These are phyloP conservation scores for Paecilomyces dactylethromorphus DNA, from an alignment of 2,329 filamentous ascomycete species.

Conservation along the genomic window DNA sequence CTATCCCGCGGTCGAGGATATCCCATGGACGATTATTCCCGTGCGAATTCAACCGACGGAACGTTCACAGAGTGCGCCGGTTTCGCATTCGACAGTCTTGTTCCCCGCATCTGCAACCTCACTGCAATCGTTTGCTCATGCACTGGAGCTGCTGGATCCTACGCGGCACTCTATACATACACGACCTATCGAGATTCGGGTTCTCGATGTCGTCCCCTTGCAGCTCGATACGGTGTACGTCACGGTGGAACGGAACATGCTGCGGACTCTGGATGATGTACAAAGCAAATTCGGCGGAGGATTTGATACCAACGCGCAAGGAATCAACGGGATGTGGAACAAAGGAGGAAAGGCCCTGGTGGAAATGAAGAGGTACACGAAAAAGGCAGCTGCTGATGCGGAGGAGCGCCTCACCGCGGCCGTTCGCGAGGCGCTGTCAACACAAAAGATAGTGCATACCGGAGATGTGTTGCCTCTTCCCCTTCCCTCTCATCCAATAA, in stretches of 20 bases:
- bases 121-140: slow-evolving; percentile 71
- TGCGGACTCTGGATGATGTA: slow-evolving; percentile 73
- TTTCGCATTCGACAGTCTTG: slow-evolving; percentile 73
- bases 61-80: slow-evolving; percentile 48
- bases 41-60: slow-evolving; percentile 49
- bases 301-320: slow-evolving; percentile 34
- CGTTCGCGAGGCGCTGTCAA: slow-evolving; percentile 67
- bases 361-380: slow-evolving; percentile 23
- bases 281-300: slow-evolving; percentile 74
- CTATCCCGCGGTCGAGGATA: slow-evolving; percentile 46
- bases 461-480: slow-evolving; percentile 78
- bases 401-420: slow-evolving; percentile 56
- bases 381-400: slow-evolving; percentile 36
- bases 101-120: slow-evolving; percentile 64
- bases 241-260: slow-evolving; percentile 71
- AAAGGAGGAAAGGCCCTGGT: slow-evolving; percentile 25
- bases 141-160: slow-evolving; percentile 65
- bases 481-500: slow-evolving; percentile 72
- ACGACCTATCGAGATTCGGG: slow-evolving; percentile 73
- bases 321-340: slow-evolving; percentile 33
- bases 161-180: slow-evolving; percentile 67
- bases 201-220: slow-evolving; percentile 74
- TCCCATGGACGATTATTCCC: slow-evolving; percentile 79
- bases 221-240: slow-evolving; percentile 81
- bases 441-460: slow-evolving; percentile 69